Base-by-base conservation (phyloP, 257 asterid genomes). In the Capsicum rhomboideum region DNA sequence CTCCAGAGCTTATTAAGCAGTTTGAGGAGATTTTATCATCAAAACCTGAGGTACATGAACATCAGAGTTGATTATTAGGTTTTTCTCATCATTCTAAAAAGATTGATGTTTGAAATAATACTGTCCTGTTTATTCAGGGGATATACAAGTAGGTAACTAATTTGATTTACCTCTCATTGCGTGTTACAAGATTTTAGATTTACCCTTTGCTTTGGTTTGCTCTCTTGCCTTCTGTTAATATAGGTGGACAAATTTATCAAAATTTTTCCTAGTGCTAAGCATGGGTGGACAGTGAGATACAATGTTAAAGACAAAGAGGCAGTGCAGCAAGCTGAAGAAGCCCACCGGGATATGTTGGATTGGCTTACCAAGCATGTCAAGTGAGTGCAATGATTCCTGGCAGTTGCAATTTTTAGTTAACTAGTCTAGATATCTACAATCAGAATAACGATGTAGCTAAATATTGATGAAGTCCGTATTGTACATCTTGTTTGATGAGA, bases 231-330 rank as follows among this genome's bases (percentile, higher is more conserved):
- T 50, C 20, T n/a, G 49, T 13, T 6, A 52, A 20, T 46, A 46
- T 83, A 90, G 94, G 90, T 91, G 69, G 88, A 83, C 16, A 83
- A 84, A 88, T 87, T 88, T 59, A 89, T 88, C 87, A 90, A 93
- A 86, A 85, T 87, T 56, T 93, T 87, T 83, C 90, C 89, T 6
- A 89, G 91, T 10, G 90, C 86, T 21, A 74, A 83, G 6, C 97
- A 93, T 37, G 97, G 94, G 29, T 90, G 95, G 95, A 87, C 92
- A 0, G 84, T 88, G 83, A 88, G 94, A 88, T 91, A 93, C 88
- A 84, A 91, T 20, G 64, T 10, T 54, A 89, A 86, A 28, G 90
- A 91, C 17, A 9, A 85, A 75, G 82, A 85, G 63, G 94, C 85
- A 46, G 93, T 89, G 82, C 88, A 86, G 83, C 74, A 85, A 79